Conservation (phyloP, 148 eudicot species). For the Pouteria glomerata region DNA sequence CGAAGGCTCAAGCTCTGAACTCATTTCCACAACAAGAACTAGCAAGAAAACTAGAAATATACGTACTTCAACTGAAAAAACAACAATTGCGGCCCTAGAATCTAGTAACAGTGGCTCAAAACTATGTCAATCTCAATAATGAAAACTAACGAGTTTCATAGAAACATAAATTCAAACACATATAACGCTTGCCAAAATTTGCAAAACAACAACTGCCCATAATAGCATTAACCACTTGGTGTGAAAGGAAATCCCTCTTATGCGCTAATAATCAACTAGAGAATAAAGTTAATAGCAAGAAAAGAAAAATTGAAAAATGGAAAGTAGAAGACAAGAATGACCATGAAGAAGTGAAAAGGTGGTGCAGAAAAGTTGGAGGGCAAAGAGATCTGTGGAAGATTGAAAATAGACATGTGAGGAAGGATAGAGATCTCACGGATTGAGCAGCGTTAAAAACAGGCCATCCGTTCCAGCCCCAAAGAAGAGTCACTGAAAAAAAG, state of each 20-base stretch:
- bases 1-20: conserved; percentile 5
- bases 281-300: background rate
- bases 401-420: background rate
- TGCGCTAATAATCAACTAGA: background rate
- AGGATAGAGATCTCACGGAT: background rate
- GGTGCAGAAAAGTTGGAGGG: background rate
- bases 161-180: background rate
- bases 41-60: background rate
- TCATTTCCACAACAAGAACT: background rate
- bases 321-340: background rate
- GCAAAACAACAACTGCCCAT: conserved; percentile 1
- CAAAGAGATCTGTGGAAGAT: background rate
- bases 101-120: background rate
- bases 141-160: background rate
- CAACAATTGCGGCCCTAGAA: background rate
- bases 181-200: background rate
- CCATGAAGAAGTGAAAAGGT: background rate
- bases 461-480: background rate
- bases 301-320: background rate
- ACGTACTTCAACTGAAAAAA: background rate
- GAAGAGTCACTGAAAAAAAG: background rate
- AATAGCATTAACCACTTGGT: background rate
- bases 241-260: background rate
- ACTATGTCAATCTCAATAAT: background rate
- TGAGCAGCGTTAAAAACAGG: background rate